Evolutionary conservation across 805 yeast species (phyloP).

Genomic region (Sugiyamaella floridensis): DNA sequence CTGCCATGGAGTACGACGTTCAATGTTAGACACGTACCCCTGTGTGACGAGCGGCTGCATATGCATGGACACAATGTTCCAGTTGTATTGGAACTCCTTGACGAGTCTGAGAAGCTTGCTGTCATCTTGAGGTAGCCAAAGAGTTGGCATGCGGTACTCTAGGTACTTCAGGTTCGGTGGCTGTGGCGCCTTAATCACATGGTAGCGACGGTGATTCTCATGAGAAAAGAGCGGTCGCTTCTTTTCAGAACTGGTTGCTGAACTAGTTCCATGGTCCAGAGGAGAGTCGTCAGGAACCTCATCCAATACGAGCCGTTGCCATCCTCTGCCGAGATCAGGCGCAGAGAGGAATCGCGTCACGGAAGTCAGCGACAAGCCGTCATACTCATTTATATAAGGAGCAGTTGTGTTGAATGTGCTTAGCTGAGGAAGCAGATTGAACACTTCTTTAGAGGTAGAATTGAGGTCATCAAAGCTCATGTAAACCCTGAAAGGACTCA

Average conservation of each 20-base stretch:
- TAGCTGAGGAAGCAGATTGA: constrained; percentile 20
- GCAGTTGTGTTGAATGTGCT: constrained; percentile 14
- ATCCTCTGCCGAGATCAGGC: constrained; percentile 23
- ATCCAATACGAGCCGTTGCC: constrained; percentile 30
- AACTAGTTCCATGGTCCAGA: not conserved
- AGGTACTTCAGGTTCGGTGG: constrained; percentile 82
- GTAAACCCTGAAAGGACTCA: constrained; percentile 16
- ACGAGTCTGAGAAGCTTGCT: constrained; percentile 69
- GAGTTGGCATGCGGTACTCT: constrained; percentile 81
- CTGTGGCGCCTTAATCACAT: constrained; percentile 67
- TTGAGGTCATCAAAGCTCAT: constrained; percentile 17
- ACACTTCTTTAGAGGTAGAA: constrained; percentile 20
- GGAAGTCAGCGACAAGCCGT: constrained; percentile 25
- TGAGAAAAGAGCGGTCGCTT: constrained; percentile 14
- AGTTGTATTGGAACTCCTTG: constrained; percentile 81
- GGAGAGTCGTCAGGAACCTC: not conserved
- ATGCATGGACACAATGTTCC: constrained; percentile 86
- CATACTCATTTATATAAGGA: constrained; percentile 22
- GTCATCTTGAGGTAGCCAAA: constrained; percentile 96
- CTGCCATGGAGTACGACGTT: constrained; percentile 97
- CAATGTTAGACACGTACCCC: constrained; percentile 78
- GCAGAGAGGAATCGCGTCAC: constrained; percentile 27
- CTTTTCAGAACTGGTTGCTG: not conserved
- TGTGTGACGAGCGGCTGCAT: constrained; percentile 59
- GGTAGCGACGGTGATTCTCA: constrained; percentile 19